phyloP scores from a whole-genome alignment of 768 basidiomycete species.

The Termitomyces sp. region DNA sequence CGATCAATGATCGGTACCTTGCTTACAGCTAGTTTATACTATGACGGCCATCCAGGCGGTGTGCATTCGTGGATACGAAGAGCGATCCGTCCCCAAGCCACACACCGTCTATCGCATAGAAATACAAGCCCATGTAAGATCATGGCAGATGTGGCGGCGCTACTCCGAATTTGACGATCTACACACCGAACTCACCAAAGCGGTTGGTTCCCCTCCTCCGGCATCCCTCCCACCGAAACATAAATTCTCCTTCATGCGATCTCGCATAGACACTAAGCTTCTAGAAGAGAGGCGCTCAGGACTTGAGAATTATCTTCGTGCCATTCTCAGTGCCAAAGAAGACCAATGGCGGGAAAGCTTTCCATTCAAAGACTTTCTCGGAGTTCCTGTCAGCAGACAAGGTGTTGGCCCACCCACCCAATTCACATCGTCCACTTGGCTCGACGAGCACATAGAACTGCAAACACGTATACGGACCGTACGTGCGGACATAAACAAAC shows the following conservation, averaged over 20 bases:
- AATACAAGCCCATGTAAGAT: constrained; percentile 83
- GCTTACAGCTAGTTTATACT: constrained; percentile 6
- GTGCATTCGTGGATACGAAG: constrained; percentile 66
- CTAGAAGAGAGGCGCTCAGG: constrained; percentile 76
- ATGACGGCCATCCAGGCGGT: constrained; percentile 81
- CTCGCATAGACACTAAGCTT: constrained; percentile 53
- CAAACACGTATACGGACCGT: constrained; percentile 76
- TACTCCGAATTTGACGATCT: constrained; percentile 95
- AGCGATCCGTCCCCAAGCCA: constrained; percentile 65
- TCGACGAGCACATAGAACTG: constrained; percentile 82
- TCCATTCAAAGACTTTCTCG: constrained; percentile 85
- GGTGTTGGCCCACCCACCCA: constrained; percentile 35
- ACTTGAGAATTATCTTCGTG: constrained; percentile 82
- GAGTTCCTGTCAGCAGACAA: constrained; percentile 68
- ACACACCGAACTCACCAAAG: constrained; percentile 74
- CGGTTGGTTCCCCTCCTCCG: constrained; percentile 81
- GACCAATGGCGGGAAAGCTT: constrained; percentile 77
- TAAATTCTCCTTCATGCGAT: constrained; percentile 62
- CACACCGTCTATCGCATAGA: constrained; percentile 82
- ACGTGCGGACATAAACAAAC: constrained; percentile 82
- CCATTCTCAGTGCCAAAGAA: constrained; percentile 80
- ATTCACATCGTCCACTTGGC: constrained; percentile 81
- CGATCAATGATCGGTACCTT: constrained; percentile 5
- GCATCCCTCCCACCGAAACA: constrained; percentile 83
- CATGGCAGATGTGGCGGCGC: constrained; percentile 92